A percentile compares a stretch with the other conserved stretches of the same genome.
phyloP scores from a whole-genome alignment of 208 protist genomes.

The Endotrypanum monterogeii region DNA sequence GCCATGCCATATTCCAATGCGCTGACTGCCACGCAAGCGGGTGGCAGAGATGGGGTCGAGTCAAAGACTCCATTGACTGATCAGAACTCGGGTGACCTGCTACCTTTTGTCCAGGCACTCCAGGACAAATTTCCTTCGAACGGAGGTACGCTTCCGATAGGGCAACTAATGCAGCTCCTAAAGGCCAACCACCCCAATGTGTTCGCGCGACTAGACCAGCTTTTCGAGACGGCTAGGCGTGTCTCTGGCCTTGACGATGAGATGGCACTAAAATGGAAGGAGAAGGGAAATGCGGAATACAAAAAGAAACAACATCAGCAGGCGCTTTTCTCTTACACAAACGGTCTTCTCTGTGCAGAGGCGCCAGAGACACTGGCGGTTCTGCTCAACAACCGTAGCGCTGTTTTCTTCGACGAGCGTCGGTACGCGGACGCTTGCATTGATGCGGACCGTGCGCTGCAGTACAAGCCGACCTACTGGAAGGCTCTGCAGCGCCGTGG shows the following conservation, averaged over 20 bases:
- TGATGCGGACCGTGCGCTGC: constrained; percentile 59
- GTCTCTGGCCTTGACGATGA: constrained; percentile 52
- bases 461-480: constrained; percentile 60
- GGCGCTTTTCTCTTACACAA: constrained; percentile 67
- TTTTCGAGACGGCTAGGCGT: constrained; percentile 32
- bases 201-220: constrained; percentile 36
- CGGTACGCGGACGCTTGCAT: constrained; percentile 64
- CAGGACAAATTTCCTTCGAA: constrained; percentile 31
- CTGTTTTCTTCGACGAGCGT: constrained; percentile 57
- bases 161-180: constrained; percentile 45
- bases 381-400: constrained; percentile 80
- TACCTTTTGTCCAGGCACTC: constrained; percentile 39
- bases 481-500: constrained; percentile 80
- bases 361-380: constrained; percentile 58
- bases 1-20: background rate
- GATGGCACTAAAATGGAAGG: constrained; percentile 76
- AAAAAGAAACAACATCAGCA: constrained; percentile 40
- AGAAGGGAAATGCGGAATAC: constrained; percentile 75
- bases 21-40: background rate
- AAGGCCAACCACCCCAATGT: constrained; percentile 34
- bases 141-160: constrained; percentile 50
- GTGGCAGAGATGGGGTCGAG: background rate
- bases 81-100: constrained; percentile 56
- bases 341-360: constrained; percentile 76
- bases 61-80: constrained; percentile 17